phyloP scores from a whole-genome alignment of 2,329 filamentous ascomycete species.

The Lachnellula cervina region DNA sequence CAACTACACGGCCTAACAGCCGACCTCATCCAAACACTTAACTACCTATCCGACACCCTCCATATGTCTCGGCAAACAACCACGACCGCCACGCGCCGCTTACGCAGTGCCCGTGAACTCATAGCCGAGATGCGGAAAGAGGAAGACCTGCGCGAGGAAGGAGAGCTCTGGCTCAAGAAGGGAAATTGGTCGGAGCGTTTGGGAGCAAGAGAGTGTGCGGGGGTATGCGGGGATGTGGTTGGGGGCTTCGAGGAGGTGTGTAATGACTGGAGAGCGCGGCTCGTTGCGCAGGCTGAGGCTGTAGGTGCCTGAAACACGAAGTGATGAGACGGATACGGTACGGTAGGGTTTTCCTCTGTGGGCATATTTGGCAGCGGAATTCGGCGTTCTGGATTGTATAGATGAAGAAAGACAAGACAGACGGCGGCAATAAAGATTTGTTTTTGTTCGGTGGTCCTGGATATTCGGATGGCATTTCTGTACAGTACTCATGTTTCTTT shows the following conservation, averaged over 20 bases:
- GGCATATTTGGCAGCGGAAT: background rate
- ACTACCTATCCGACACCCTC: conserved; percentile 81
- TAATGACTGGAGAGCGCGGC: conserved; percentile 72
- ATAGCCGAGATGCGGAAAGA: conserved; percentile 81
- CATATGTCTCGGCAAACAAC: conserved; percentile 93
- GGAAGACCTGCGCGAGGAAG: conserved; percentile 76
- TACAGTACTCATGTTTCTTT: no score
- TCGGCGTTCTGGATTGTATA: background rate
- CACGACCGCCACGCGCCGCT: conserved; percentile 69
- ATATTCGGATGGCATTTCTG: background rate
- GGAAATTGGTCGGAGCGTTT: conserved; percentile 81
- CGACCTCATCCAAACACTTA: conserved; percentile 73
- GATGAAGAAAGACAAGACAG: background rate
- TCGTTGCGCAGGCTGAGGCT: conserved; percentile 54
- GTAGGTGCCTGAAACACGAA: conserved; percentile 10
- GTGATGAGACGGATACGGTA: background rate
- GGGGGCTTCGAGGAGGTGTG: conserved; percentile 90
- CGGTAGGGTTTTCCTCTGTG: background rate
- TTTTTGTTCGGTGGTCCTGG: background rate
- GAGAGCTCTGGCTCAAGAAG: conserved; percentile 72
- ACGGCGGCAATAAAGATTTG: background rate
- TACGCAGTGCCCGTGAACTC: conserved; percentile 78
- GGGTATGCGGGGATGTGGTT: conserved; percentile 81
- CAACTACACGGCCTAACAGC: conserved; percentile 65
- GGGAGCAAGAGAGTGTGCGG: conserved; percentile 72